Evolutionary conservation across 2,329 filamentous ascomycete species (phyloP), one percentile per base, ranked within the genome.

Genomic region (Botryotinia globosa): DNA sequence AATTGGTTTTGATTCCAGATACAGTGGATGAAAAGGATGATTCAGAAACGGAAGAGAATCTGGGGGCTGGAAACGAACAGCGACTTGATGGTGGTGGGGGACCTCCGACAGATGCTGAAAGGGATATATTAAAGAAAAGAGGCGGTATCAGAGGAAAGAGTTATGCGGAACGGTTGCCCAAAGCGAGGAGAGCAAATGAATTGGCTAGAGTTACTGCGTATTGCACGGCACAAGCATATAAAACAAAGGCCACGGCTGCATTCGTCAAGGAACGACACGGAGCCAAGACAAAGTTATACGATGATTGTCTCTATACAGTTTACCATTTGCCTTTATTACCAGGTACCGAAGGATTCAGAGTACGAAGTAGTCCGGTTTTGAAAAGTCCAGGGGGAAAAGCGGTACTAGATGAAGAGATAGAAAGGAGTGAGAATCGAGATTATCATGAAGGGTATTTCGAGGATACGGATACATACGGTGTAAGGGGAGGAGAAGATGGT

Each of bases 301-400:
- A 99, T 81, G 96, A 99, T 82, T 99, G 96, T 80, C 85, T 99
- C 37, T 99, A 99, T 81, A 93, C 91, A 39, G 95, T 97, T 65
- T 99, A 99, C 82, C 94, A 98, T 80, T 84, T 98, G 44, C 96
- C 96, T 8, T 84, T 99, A 25, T 85, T 98, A 71, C 92, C 93
- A 3, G 96, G 95, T 1, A 89, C 86, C 64, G 94, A 97, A 66
- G 95, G 96, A 1, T 98, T 94, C 81, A 87, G 96, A 39, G 86
- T 99, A 39, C 89, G 93, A 78, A 98, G 95, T 80, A 94, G 94
- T 79, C 96, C 96, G 0, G 92, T 97, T 37, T 84, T 98, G 69
- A 97, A 97, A 83, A 97, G 92, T 63, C 94, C 95, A 0, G 96
- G 96, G 22, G 95, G 96, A 3, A 96, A 97, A 82, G 96, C 94